A percentile compares a stretch with the other conserved stretches of the same genome.
These are phyloP conservation scores for Pezicula neosporulosa DNA, from an alignment of 2,329 filamentous ascomycete genomes.

Conservation along the genomic window DNA sequence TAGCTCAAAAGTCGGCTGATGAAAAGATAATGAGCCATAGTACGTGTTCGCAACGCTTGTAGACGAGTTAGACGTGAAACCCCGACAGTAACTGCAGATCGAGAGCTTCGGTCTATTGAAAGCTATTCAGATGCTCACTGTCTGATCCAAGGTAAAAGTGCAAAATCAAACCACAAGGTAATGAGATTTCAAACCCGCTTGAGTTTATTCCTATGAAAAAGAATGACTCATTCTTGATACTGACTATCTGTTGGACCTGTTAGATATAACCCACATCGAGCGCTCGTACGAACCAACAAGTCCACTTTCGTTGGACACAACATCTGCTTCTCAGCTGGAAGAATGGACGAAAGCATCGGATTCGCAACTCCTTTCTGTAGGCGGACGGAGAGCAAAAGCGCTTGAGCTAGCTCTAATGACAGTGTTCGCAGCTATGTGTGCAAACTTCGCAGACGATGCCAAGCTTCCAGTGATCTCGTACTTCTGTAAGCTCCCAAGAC, in stretches of 20 bases:
- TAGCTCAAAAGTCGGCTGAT: too few species aligned
- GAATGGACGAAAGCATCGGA: background rate
- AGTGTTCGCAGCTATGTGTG: constrained; percentile 4
- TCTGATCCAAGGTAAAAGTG: too few species aligned
- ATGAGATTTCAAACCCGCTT: too few species aligned
- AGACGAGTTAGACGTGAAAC: too few species aligned
- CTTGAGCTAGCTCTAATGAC: constrained; percentile 3
- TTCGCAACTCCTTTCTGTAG: background rate
- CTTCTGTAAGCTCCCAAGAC: constrained; percentile 3
- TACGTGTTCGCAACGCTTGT: too few species aligned
- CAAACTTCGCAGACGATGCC: background rate
- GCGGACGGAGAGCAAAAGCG: background rate
- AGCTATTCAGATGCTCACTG: too few species aligned
- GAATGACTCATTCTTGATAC: constrained; percentile 1
- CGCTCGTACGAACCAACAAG: background rate
- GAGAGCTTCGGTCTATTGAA: too few species aligned
- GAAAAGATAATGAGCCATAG: too few species aligned
- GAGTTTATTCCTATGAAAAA: background rate
- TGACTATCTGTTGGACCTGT: constrained; percentile 1
- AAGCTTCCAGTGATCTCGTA: constrained; percentile 5
- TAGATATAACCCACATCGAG: background rate
- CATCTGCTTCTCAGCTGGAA: background rate
- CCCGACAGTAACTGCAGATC: too few species aligned
- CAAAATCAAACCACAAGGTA: too few species aligned
- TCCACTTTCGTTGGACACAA: background rate